phyloP scores from a whole-genome alignment of 768 basidiomycete genomes.

The Neoboletus brunneissimus region DNA sequence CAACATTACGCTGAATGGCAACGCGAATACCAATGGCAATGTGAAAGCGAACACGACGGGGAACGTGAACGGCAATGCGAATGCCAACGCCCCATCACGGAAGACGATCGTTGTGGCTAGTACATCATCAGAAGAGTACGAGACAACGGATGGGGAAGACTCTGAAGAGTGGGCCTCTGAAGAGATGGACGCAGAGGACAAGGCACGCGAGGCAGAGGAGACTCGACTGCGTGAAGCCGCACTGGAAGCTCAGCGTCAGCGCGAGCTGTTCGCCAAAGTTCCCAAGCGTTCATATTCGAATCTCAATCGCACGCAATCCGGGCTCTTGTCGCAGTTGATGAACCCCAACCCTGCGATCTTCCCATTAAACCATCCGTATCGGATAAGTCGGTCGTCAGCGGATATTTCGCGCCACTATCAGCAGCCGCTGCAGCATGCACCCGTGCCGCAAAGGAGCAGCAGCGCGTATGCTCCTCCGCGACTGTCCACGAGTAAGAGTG shows the following conservation, averaged over 20 bases:
- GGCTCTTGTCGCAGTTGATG: conserved; percentile 65
- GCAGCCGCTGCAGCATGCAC: conserved; percentile 14
- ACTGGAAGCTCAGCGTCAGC: conserved; percentile 58
- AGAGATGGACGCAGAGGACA: conserved; percentile 41
- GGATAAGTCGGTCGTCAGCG: conserved; percentile 46
- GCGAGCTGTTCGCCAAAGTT: conserved; percentile 69
- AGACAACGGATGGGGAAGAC: conserved; percentile 54
- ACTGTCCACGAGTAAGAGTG: conserved; percentile 53
- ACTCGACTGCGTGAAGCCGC: conserved; percentile 50
- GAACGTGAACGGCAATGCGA: conserved; percentile 10
- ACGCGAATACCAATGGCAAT: conserved; percentile 8
- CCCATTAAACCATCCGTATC: conserved; percentile 58
- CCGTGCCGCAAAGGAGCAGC: conserved; percentile 28
- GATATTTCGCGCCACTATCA: conserved; percentile 39
- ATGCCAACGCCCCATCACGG: conserved; percentile 29
- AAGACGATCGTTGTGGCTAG: conserved; percentile 48
- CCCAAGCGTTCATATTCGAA: conserved; percentile 65
- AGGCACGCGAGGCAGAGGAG: conserved; percentile 31
- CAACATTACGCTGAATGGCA: conserved; percentile 14
- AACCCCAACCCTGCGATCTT: conserved; percentile 66
- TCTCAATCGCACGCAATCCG: conserved; percentile 50
- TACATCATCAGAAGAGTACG: conserved; percentile 46
- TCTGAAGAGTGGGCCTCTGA: conserved; percentile 66
- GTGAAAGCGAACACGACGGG: conserved; percentile 12
- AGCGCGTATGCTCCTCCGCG: conserved; percentile 33